These are phyloP conservation scores for Leishmania tarentolae DNA, from an alignment of 208 protist genomes.

Conservation along the genomic window DNA sequence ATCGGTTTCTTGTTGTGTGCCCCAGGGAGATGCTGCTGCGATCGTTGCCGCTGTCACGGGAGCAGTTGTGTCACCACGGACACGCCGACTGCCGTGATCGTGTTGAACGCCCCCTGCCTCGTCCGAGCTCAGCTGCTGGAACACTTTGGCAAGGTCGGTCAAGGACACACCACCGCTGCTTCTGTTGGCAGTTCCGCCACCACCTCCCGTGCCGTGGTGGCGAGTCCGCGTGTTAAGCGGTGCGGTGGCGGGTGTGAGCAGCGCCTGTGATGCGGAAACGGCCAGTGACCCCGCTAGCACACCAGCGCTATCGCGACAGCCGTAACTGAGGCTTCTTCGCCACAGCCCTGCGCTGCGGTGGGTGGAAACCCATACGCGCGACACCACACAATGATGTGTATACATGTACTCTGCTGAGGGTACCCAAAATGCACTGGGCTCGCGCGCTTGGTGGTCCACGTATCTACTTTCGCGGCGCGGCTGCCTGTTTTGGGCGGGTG, in stretches of 20 bases:
- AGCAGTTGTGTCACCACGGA: not conserved
- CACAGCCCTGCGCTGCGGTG: not conserved
- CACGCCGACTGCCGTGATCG: not conserved
- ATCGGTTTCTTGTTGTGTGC: not conserved
- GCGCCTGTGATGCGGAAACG: not conserved
- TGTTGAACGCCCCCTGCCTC: not conserved
- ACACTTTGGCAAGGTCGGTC: slow-evolving; percentile 47
- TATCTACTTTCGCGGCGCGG: not conserved
- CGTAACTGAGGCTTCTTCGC: not conserved
- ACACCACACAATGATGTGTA: not conserved
- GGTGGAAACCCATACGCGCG: not conserved
- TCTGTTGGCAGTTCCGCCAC: not conserved
- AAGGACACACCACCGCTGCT: slow-evolving; percentile 28
- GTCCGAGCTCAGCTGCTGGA: slow-evolving; percentile 32
- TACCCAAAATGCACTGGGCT: not conserved
- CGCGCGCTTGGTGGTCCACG: not conserved
- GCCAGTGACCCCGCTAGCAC: not conserved
- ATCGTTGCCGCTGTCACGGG: not conserved
- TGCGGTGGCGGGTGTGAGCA: not conserved
- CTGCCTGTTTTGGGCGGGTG: not conserved
- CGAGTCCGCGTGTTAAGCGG: not conserved
- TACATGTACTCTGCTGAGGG: not conserved
- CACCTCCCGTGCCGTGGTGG: not conserved
- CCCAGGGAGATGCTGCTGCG: not conserved
- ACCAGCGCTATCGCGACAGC: not conserved